Evolutionary conservation across 352 stramenopile genomes (phyloP), one percentile per base, ranked within the genome.

Genomic region (Phytophthora macrochlamydospora): DNA sequence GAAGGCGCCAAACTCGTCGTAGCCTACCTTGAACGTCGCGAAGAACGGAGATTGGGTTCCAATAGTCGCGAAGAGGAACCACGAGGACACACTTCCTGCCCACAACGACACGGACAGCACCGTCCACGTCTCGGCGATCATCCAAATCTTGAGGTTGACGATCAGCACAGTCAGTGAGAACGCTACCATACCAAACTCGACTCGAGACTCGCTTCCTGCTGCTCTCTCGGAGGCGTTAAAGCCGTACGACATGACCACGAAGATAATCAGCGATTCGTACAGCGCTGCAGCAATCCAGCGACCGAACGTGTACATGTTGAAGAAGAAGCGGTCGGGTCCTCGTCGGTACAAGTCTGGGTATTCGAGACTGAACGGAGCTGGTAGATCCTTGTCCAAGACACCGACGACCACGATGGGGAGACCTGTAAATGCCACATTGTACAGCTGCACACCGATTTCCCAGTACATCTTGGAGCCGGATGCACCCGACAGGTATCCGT

Each of bases 381-480:
- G 85, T 30, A 97, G 44, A 51, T 97, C 90, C 52, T 94, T 90
- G 58, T 97, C 88, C 63, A 95, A 67, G 3, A 94, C 87, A 14
- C 84, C 88, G 2, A 95, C 75, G 5, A 94, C 78, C 30, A 95
- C 65, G 56, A 99, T 98, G 8, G 97, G 96, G 13, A 98, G 58
- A 29, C 85, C 89, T 5, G 91, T 98, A 63, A 95, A 97, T 12
- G 97, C 87, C 63, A 99, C 90, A 71, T 98, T 99, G 69, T 98
- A 98, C 18, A 98, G 67, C 65, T 95, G 90, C 2, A 96, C 82
- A 55, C 75, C 85, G 29, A 92, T 77, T 69, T 95, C 87, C 76
- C 83, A 96, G 66, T 94, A 95, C 62, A 92, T 76, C 55, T 92
- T 94, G 24, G 82, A 90, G 1, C 84, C 96, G 7, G 92, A 98